Base-by-base conservation (phyloP, 768 basidiomycete genomes). In the Dentipellis sp. region DNA sequence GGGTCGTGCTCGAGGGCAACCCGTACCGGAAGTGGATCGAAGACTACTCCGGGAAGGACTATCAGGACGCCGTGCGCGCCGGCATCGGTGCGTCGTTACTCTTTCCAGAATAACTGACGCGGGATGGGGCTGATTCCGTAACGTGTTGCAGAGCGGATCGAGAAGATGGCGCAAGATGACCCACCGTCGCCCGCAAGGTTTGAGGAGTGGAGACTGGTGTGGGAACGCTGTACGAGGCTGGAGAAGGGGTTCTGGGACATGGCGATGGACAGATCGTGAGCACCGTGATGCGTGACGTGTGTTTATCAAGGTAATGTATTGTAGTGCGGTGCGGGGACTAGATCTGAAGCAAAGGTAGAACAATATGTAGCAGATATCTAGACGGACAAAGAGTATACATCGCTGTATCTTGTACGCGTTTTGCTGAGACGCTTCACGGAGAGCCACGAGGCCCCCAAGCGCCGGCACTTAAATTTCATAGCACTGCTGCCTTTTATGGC, bases 201-300 rank as follows among this genome's bases (percentile, higher is more conserved):
- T 29, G 73, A 72, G 3, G 85, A 88, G 63, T 88, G 92, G 80
- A 69, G 73, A 50, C 64, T 69, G 16, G 79, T 92, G 2, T 95
- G 91, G 88, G 76, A 80, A 64, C 79, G 78, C 54, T 91, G 89
- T 64, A 83, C 88, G 0, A 68, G 71, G 48, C 72, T 97, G 48
- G 94, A 97, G 71, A 86, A 81, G 61, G 81, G 77, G 0, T 95
- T 95, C 66, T 97, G 94, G 94, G 88, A 94, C 48, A 82, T 82
- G 74, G 80, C 80, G 4, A 61, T 62, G 59, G n/a, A 59, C 9
- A 22, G 53, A 10, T 62, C 60, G n/a, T 63, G 49, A 56, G 29
- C 29, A 4, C 12, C 16, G 40, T 16, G 16, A 54, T 37, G 40
- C 14, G 23, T 40, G 29, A 38, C 29, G 29, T 29, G 29, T 29